Base-by-base conservation (phyloP, 106 monocot species). In the Dendrobium huoshanense region DNA sequence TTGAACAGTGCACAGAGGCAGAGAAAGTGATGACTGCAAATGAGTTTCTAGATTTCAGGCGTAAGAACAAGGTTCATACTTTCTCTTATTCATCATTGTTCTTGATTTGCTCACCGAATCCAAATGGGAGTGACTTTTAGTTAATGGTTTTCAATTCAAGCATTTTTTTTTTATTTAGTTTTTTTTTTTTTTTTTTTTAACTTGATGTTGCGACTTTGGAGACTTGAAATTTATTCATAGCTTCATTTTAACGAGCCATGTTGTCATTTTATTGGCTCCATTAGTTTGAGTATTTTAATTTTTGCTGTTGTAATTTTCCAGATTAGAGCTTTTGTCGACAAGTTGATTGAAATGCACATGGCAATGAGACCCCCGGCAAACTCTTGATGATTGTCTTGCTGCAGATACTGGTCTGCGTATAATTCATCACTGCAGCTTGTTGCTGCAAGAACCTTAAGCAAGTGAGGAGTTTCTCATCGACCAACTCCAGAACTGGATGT, bases 261-360 rank as follows among this genome's bases (percentile, higher is more conserved):
- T 45, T 51, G 51, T 51, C 13, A 25, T 65, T 25, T 24, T 65
- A 65, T 25, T 65, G 7, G 64, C 1, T 1, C 9, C 64, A 65
- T 10, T 22, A 65, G 25, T 65, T 22, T 70, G 3, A 33, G 29
- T 74, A 74, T 20, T 44, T 74, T 74, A 43, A 3, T 49, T 24
- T 27, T 13, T 49, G 2, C 13, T 67, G 27, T 40, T 73, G 22
- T 22, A 42, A 37, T 79, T 31, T 85, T 92, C 82, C 90, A 96
- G 96, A 96, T 96, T 77, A 85, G 92, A 67, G 45, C 92, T 51
- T 96, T 94, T 83, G 96, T 96, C 85, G 93, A 96, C 81, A 94
- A 86, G 84, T 83, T 96, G 88, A 92, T 96, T 75, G 94, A 94
- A 79, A 92, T 86, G 79, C 91, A 96, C 42, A 82, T 92, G 73